Base-by-base conservation (phyloP, 495 filamentous ascomycete species). In the Thermothielavioides terrestris region DNA sequence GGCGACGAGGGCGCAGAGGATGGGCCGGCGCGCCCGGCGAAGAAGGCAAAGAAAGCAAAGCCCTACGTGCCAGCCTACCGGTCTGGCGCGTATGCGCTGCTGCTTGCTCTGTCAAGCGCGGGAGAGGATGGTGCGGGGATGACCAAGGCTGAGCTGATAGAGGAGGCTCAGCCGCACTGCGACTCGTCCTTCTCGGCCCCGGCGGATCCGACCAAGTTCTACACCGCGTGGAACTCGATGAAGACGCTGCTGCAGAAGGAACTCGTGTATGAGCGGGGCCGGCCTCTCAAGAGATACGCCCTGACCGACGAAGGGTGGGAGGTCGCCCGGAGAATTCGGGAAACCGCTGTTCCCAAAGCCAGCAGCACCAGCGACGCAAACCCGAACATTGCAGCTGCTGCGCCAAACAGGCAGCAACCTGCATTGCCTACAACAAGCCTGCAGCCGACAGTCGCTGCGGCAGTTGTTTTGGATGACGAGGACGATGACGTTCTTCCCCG, bases 201-300 rank as follows among this genome's bases (percentile, higher is more conserved):
- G 6, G 66, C 69, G 9, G 82, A 89, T 42, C 69, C 83, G 3
- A 82, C 70, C 5, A 85, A 79, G 55, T 85, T 76, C 59, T 88
- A 87, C 54, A 92, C 86, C 2, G 88, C 87, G 0, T 94, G 88
- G 88, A 83, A 76, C 58, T 87, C 85, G 0, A 94, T 94, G 79
- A 89, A 87, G 57, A 86, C 82, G 0, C 68, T 92, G 23, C 56
- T 81, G 2, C 70, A 80, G 23, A 89, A 90, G 64, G 86, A 89
- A 35, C 69, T 89, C 9, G 85, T 90, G 0, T 83, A 81, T 50
- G 79, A 85, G 44, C 77, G 78, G 32, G 84, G 86, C 1, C 73
- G 82, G 23, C 87, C 87, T 1, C 63, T 81, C 12, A 72, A 80
- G 42, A 82, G 76, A 54, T 94, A 88, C 63, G 64, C 68, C 4